phyloP scores from a whole-genome alignment of 768 basidiomycete genomes.

The Ramaria sp. region DNA sequence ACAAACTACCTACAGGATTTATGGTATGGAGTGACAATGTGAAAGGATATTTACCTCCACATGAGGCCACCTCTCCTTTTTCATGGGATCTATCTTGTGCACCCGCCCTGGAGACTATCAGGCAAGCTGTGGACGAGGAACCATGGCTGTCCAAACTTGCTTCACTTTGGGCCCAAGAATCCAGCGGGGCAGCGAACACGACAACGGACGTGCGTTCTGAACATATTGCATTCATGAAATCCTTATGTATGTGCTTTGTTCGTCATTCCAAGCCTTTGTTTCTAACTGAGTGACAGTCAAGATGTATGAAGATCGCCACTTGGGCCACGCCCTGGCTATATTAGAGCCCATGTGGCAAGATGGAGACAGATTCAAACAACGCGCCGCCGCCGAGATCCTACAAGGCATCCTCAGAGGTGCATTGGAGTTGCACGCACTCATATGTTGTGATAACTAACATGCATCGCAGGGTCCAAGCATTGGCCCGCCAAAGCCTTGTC shows the following conservation, averaged over 20 bases:
- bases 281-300: slow-evolving; percentile 39
- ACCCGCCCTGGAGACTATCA: slow-evolving; percentile 37
- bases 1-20: slow-evolving; percentile 73
- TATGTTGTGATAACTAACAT: neutral
- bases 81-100: slow-evolving; percentile 17
- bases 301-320: slow-evolving; percentile 41
- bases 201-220: slow-evolving; percentile 48
- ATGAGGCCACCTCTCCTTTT: slow-evolving; percentile 10
- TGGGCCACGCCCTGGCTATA: slow-evolving; percentile 42
- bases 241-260: slow-evolving; percentile 28
- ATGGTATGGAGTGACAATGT: slow-evolving; percentile 58
- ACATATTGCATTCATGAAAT: slow-evolving; percentile 38
- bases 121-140: slow-evolving; percentile 30
- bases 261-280: slow-evolving; percentile 12
- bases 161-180: slow-evolving; percentile 73
- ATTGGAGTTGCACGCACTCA: slow-evolving; percentile 7
- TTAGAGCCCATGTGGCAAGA: slow-evolving; percentile 57
- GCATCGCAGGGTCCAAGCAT: slow-evolving; percentile 61
- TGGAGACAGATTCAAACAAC: slow-evolving; percentile 74
- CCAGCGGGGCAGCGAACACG: slow-evolving; percentile 37
- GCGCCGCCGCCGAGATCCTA: slow-evolving; percentile 67
- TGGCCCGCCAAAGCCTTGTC: slow-evolving; percentile 51
- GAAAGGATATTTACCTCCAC: slow-evolving; percentile 42
- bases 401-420: slow-evolving; percentile 66
- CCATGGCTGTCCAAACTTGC: slow-evolving; percentile 54